Conservation (phyloP, 2,329 filamentous ascomycete species). For the Exophiala calicioides region DNA sequence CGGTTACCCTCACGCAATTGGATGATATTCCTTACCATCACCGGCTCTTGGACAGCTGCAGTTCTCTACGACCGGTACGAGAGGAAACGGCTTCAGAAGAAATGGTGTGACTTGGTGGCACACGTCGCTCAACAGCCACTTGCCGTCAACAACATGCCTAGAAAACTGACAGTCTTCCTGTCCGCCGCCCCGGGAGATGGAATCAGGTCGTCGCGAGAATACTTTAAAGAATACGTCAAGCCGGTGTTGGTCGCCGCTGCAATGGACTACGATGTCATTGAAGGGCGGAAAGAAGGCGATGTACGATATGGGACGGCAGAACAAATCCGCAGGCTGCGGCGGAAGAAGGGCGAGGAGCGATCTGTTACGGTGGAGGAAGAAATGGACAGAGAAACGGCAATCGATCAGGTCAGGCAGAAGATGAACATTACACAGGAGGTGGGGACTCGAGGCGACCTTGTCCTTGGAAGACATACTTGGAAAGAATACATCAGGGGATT, state of each 20-base stretch:
- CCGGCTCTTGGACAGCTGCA: conserved; percentile 73
- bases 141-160: conserved; percentile 70
- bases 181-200: conserved; percentile 85
- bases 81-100: conserved; percentile 79
- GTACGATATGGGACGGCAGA: conserved; percentile 84
- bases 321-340: conserved; percentile 69
- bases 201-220: conserved; percentile 80
- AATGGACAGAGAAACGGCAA: conserved; percentile 58
- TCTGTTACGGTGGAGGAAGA: conserved; percentile 47
- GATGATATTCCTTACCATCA: conserved; percentile 88
- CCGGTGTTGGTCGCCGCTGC: conserved; percentile 86
- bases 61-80: conserved; percentile 91
- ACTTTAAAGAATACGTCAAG: conserved; percentile 95
- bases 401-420: conserved; percentile 64
- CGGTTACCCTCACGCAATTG: conserved; percentile 94
- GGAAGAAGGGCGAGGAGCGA: conserved; percentile 60
- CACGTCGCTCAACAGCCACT: conserved; percentile 79
- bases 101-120: conserved; percentile 83
- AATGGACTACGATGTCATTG: conserved; percentile 93
- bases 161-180: conserved; percentile 83
- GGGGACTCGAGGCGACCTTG: conserved; percentile 77
- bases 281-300: conserved; percentile 90
- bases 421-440: conserved; percentile 70
- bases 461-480: conserved; percentile 91
- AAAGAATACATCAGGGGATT: conserved; percentile 93